A percentile compares a stretch with the other conserved stretches of the same genome.
phyloP scores from a whole-genome alignment of 768 basidiomycete genomes.

The Guyanaporus albipodus region DNA sequence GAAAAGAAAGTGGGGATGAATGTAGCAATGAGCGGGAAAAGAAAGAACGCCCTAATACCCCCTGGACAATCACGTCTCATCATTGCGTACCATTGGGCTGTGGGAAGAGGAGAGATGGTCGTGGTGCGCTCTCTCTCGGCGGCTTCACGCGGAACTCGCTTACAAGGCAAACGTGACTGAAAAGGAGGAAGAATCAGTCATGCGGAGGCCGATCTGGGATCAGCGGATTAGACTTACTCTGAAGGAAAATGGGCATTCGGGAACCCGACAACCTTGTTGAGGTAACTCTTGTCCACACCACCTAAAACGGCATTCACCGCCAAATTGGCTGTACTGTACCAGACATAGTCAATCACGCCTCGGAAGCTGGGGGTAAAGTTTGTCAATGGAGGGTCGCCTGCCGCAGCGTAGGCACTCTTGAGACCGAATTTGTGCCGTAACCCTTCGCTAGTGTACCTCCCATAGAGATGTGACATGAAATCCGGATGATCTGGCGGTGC shows the following conservation, averaged over 20 bases:
- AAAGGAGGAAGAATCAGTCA: constrained; percentile 10
- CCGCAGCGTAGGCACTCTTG: constrained; percentile 76
- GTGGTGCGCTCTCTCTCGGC: constrained; percentile 45
- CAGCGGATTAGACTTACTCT: constrained; percentile 60
- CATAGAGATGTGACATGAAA: constrained; percentile 89
- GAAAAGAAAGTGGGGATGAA: constrained; percentile 9
- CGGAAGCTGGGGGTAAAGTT: constrained; percentile 88
- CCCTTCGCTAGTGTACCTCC: constrained; percentile 88
- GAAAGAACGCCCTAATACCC: constrained; percentile 5
- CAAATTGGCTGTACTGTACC: constrained; percentile 76
- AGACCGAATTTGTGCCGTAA: constrained; percentile 73
- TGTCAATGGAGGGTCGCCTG: constrained; percentile 67
- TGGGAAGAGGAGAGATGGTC: constrained; percentile 38
- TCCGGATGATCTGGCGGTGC: constrained; percentile 78
- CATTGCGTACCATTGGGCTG: constrained; percentile 36
- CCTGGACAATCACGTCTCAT: constrained; percentile 1
- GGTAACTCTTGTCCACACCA: constrained; percentile 78
- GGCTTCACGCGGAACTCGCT: constrained; percentile 79
- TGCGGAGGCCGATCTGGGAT: constrained; percentile 2
- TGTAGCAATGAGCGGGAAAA: background rate
- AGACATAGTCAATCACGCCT: constrained; percentile 90
- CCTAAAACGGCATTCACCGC: constrained; percentile 81
- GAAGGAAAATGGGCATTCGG: constrained; percentile 96
- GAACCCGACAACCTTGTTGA: constrained; percentile 92
- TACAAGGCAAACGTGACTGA: constrained; percentile 68